Conservation (phyloP, 2,329 filamentous ascomycete species). For the Aplosporella prunicola region DNA sequence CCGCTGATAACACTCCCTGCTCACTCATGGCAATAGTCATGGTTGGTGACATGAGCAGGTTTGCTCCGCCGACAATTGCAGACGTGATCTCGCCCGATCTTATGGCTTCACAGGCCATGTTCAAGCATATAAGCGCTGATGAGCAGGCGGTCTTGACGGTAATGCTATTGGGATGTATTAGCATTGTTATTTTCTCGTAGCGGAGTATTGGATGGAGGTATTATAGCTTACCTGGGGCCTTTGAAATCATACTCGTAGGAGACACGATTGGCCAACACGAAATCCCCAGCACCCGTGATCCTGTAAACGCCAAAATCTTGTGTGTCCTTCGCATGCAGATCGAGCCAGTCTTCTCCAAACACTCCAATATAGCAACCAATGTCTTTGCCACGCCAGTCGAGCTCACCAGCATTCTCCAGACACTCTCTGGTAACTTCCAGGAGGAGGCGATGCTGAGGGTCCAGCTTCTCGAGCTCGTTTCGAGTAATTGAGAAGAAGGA, state of each 20-base stretch:
- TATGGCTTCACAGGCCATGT: conserved; percentile 29
- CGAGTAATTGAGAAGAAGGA: conserved; percentile 13
- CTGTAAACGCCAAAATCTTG: conserved; percentile 10
- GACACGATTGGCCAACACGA: conserved; percentile 18
- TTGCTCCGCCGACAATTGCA: conserved; percentile 30
- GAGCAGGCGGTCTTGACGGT: conserved; percentile 31
- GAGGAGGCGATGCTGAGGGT: conserved; percentile 25
- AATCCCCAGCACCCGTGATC: conserved; percentile 13
- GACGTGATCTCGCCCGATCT: conserved; percentile 17
- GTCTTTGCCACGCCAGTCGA: conserved; percentile 20
- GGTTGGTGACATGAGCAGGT: conserved; percentile 27
- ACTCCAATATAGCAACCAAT: conserved; percentile 24
- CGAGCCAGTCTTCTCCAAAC: conserved; percentile 17
- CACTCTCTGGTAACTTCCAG: conserved; percentile 25
- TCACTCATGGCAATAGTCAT: conserved; percentile 24
- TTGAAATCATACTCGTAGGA: conserved; percentile 18
- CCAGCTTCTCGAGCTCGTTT: conserved; percentile 15
- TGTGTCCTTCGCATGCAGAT: conserved; percentile 4
- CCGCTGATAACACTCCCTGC: conserved; percentile 29
- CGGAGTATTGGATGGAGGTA: background rate
- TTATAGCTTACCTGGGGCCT: conserved; percentile 15
- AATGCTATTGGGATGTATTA: conserved; percentile 9
- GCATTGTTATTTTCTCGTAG: background rate
- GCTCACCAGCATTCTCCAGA: conserved; percentile 26
- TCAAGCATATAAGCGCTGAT: conserved; percentile 27